Percentiles rank a stretch among this genome's conserved stretches.
Evolutionary conservation across 768 basidiomycete species (phyloP).

Genomic region (Termitomyces bulborhizus): DNA sequence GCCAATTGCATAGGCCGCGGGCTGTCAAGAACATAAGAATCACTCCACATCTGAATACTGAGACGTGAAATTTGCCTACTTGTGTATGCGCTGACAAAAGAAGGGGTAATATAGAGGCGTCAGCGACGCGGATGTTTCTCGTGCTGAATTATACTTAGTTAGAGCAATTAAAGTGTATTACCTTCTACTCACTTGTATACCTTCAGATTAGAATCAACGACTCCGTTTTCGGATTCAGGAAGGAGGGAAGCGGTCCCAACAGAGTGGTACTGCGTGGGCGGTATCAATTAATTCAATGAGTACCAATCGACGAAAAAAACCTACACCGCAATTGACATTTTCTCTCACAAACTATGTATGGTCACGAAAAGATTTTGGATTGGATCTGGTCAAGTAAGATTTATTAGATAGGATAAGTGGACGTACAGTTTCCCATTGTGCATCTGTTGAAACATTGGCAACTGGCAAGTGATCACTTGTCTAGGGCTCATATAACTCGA

Average conservation of each 20-base stretch:
- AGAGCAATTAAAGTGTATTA: neutral
- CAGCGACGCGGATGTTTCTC: slow-evolving; percentile 39
- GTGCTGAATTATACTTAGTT: slow-evolving; percentile 21
- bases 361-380: neutral
- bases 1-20: neutral
- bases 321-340: slow-evolving; percentile 14
- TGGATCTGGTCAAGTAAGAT: neutral
- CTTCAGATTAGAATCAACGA: slow-evolving; percentile 17
- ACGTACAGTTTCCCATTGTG: no score
- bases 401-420: no score
- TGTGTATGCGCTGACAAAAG: slow-evolving; percentile 31
- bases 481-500: no score
- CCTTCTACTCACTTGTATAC: slow-evolving; percentile 17
- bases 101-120: slow-evolving; percentile 36
- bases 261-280: slow-evolving; percentile 21
- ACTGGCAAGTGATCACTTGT: no score
- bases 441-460: no score
- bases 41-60: neutral
- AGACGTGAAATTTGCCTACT: slow-evolving; percentile 4
- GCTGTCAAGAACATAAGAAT: neutral
- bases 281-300: neutral
- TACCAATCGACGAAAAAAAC: neutral
- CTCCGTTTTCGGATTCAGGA: slow-evolving; percentile 24
- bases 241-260: slow-evolving; percentile 31
- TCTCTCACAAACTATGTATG: slow-evolving; percentile 15